A percentile compares a stretch with the other conserved stretches of the same genome.
phyloP scores from a whole-genome alignment of 1,284 basidiomycete genomes.

The Calocybe gambosa region DNA sequence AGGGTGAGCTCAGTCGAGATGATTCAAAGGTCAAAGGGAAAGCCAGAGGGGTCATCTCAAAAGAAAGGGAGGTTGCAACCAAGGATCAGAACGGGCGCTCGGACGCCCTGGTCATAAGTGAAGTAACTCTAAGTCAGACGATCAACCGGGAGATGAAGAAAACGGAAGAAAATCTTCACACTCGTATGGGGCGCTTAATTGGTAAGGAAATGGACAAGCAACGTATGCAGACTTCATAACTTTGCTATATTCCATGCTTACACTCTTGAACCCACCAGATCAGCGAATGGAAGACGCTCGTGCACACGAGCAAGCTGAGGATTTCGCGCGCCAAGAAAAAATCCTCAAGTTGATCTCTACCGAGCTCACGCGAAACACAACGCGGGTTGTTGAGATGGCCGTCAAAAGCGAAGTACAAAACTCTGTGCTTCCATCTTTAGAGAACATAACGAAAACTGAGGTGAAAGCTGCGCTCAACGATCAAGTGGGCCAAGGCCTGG shows the following conservation, averaged over 20 bases:
- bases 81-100: constrained; percentile 37
- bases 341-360: constrained; percentile 80
- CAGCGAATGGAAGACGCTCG: constrained; percentile 76
- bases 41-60: constrained; percentile 58
- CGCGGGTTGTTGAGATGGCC: constrained; percentile 77
- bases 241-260: background rate
- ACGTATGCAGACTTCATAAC: constrained; percentile 37
- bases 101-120: constrained; percentile 39
- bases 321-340: constrained; percentile 78
- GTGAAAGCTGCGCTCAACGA: constrained; percentile 69
- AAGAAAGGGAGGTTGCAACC: constrained; percentile 43
- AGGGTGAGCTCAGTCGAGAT: constrained; percentile 55
- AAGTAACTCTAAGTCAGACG: constrained; percentile 46
- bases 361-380: constrained; percentile 78
- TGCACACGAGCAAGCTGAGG: constrained; percentile 66
- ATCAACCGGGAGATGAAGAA: constrained; percentile 71
- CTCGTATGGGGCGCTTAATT: constrained; percentile 65
- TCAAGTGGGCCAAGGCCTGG: constrained; percentile 66
- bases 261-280: constrained; percentile 37
- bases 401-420: constrained; percentile 76
- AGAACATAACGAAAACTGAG: constrained; percentile 72
- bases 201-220: constrained; percentile 84
- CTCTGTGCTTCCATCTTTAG: constrained; percentile 73
- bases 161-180: constrained; percentile 73
- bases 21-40: constrained; percentile 54